Evolutionary conservation across 1,284 basidiomycete species (phyloP).

Genomic region (Rhizoctonia solani): DNA sequence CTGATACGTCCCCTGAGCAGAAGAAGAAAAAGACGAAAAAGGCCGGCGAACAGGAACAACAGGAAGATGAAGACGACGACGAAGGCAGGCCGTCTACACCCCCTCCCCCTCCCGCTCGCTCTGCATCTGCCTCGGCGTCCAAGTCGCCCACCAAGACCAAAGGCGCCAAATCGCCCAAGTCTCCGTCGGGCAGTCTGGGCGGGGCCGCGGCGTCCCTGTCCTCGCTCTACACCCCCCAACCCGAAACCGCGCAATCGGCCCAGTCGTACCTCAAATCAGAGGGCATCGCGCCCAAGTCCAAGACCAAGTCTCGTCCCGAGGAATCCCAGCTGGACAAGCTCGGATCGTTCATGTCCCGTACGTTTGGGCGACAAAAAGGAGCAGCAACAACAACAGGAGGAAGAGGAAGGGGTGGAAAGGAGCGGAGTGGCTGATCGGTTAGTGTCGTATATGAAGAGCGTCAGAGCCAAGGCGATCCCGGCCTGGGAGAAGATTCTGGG

Average conservation of each 20-base stretch:
- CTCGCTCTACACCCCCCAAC: slow-evolving; percentile 34
- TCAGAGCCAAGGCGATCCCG: neutral
- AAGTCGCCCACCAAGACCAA: too few species aligned
- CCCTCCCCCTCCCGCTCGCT: neutral
- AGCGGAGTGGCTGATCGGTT: slow-evolving; percentile 27
- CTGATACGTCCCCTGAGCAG: slow-evolving; percentile 9
- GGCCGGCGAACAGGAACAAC: slow-evolving; percentile 8
- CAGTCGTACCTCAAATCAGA: slow-evolving; percentile 34
- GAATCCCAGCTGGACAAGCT: slow-evolving; percentile 19
- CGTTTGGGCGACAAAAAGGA: slow-evolving; percentile 8
- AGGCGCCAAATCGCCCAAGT: neutral
- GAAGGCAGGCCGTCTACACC: slow-evolving; percentile 17
- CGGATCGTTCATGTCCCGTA: slow-evolving; percentile 19
- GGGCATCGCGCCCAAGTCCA: slow-evolving; percentile 25
- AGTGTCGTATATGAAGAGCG: slow-evolving; percentile 34
- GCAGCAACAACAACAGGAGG: slow-evolving; percentile 5
- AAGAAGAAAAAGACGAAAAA: slow-evolving; percentile 37
- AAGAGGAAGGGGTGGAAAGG: slow-evolving; percentile 2
- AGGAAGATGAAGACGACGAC: slow-evolving; percentile 12
- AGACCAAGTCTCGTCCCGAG: slow-evolving; percentile 31
- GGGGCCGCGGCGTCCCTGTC: slow-evolving; percentile 15
- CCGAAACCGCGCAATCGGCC: slow-evolving; percentile 32
- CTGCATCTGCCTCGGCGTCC: too few species aligned
- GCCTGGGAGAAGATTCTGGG: slow-evolving; percentile 19
- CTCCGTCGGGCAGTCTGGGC: neutral